These are phyloP conservation scores for Dryas octopetala DNA, from an alignment of 306 rosid genomes.

Conservation along the genomic window DNA sequence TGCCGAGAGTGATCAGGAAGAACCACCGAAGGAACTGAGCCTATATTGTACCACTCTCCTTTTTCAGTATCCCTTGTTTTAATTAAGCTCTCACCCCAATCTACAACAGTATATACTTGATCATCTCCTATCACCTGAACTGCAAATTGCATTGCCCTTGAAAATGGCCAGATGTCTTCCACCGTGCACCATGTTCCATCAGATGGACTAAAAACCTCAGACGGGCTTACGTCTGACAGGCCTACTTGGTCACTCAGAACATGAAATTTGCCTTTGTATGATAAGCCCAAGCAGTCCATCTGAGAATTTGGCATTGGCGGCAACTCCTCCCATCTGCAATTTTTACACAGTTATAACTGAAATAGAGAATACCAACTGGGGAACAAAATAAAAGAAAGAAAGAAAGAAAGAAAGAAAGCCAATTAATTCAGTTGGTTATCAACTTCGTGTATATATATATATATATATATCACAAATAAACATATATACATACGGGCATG, in stretches of 20 bases:
- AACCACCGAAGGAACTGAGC: slow-evolving; percentile 29
- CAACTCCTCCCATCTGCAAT: slow-evolving; percentile 37
- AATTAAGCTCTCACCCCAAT: slow-evolving; percentile 41
- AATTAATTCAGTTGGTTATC: neutral
- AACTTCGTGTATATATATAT: neutral
- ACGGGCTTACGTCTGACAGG: slow-evolving; percentile 23
- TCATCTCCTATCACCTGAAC: slow-evolving; percentile 28
- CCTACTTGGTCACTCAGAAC: slow-evolving; percentile 33
- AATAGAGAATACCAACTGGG: neutral
- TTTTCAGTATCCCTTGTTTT: slow-evolving; percentile 29
- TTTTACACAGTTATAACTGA: neutral
- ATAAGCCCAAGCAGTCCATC: slow-evolving; percentile 34
- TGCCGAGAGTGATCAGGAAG: slow-evolving; percentile 30
- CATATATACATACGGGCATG: neutral
- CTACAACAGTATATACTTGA: slow-evolving; percentile 32
- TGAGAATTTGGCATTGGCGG: slow-evolving; percentile 33
- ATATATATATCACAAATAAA: neutral
- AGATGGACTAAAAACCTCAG: slow-evolving; percentile 26
- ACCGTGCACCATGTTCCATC: slow-evolving; percentile 30
- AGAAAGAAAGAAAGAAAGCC: neutral
- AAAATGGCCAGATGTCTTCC: slow-evolving; percentile 35
- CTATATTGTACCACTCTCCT: slow-evolving; percentile 36
- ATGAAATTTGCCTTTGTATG: slow-evolving; percentile 33
- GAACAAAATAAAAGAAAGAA: neutral
- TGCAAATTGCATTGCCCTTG: slow-evolving; percentile 40